These are phyloP conservation scores for Neolentinus lepideus DNA, from an alignment of 1,284 basidiomycete species.

Conservation along the genomic window DNA sequence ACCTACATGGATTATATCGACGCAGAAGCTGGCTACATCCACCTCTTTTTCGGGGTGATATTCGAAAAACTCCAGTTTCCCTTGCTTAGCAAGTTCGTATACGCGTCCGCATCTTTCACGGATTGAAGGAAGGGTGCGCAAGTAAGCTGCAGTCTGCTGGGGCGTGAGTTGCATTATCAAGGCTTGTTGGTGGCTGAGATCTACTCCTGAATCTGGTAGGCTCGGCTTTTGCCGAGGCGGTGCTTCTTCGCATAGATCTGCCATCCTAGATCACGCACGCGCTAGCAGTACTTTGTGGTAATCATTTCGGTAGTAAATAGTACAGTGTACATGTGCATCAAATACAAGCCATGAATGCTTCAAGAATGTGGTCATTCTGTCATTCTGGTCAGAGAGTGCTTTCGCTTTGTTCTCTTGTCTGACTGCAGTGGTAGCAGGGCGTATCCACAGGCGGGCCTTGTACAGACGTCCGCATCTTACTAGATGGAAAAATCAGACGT, in stretches of 20 bases:
- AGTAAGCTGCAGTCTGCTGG: conserved; percentile 53
- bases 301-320: no score
- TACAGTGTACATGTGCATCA: no score
- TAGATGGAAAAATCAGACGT: not conserved
- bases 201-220: not conserved
- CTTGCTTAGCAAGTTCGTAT: conserved; percentile 66
- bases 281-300: not conserved
- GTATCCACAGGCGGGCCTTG: not conserved
- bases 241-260: not conserved
- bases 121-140: conserved; percentile 84
- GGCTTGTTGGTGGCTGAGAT: not conserved
- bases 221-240: not conserved
- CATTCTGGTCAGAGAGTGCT: not conserved
- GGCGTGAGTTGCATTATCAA: conserved; percentile 21
- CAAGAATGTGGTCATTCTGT: no score
- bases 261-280: not conserved
- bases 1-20: conserved; percentile 69
- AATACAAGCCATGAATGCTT: no score
- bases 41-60: conserved; percentile 74
- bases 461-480: not conserved
- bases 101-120: conserved; percentile 80
- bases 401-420: not conserved
- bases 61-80: conserved; percentile 79
- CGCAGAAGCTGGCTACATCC: conserved; percentile 76
- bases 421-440: not conserved